Conservation (phyloP, 225 moss, liverwort and hornwort species). For the Polytrichum commune region DNA sequence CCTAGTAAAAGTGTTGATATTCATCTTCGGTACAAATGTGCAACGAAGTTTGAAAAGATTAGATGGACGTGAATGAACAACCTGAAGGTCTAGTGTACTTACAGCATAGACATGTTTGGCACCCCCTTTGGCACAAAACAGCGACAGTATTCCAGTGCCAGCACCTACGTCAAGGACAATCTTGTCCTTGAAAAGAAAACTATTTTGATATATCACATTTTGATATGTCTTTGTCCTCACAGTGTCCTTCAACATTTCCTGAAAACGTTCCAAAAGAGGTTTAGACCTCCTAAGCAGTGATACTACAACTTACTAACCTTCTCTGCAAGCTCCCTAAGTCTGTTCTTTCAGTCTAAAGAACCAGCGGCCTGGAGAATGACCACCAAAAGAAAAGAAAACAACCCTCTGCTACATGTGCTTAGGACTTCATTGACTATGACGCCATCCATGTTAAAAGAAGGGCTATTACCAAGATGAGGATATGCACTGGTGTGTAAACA, state of each 20-base stretch:
- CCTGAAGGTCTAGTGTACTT: slow-evolving; percentile 14
- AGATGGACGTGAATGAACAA: background rate
- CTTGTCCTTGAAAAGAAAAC: slow-evolving; percentile 89
- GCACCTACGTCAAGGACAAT: slow-evolving; percentile 93
- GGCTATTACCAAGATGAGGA: no score
- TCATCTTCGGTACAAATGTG: background rate
- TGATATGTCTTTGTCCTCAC: slow-evolving; percentile 99
- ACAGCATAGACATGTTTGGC: slow-evolving; percentile 98
- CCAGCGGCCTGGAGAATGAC: no score
- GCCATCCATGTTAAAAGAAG: no score
- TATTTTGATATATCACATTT: slow-evolving; percentile 92
- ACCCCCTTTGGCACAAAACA: slow-evolving; percentile 93
- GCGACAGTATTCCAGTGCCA: slow-evolving; percentile 92
- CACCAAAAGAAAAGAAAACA: no score
- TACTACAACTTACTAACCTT: no score
- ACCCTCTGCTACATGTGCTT: no score
- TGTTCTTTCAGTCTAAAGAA: no score
- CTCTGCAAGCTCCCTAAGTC: no score
- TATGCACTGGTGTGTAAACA: no score
- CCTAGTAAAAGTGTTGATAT: no score
- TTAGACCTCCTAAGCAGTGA: background rate
- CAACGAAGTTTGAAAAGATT: background rate
- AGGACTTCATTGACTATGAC: no score
- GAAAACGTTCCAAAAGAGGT: slow-evolving; percentile 1
- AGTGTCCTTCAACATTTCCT: slow-evolving; percentile 99